Evolutionary conservation across 768 basidiomycete species (phyloP).

Genomic region (Pleurotus platypus): DNA sequence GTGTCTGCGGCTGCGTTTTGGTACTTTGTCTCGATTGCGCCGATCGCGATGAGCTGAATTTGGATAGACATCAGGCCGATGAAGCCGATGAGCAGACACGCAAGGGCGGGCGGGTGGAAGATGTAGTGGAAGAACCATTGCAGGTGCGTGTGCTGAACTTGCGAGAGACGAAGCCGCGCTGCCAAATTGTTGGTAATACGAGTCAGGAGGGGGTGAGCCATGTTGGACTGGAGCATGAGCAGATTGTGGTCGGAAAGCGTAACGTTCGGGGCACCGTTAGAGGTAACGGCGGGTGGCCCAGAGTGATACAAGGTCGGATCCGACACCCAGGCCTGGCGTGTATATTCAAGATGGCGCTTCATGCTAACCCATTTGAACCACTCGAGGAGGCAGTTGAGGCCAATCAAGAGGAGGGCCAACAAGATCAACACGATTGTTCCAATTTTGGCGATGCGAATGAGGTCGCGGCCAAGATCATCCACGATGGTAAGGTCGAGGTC

Average conservation of each 20-base stretch:
- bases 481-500: constrained; percentile 80
- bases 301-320: constrained; percentile 61
- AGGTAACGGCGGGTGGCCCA: constrained; percentile 21
- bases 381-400: constrained; percentile 71
- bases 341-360: constrained; percentile 60
- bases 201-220: constrained; percentile 71
- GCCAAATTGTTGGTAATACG: constrained; percentile 57
- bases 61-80: constrained; percentile 85
- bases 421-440: constrained; percentile 72
- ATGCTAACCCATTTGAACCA: constrained; percentile 87
- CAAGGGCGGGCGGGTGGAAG: constrained; percentile 86
- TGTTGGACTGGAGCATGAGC: constrained; percentile 66
- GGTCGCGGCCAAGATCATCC: constrained; percentile 77
- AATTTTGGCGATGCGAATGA: constrained; percentile 79
- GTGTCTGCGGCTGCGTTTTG: constrained; percentile 57
- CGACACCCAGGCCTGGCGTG: constrained; percentile 72
- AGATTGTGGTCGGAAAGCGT: constrained; percentile 74
- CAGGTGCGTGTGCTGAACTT: constrained; percentile 62
- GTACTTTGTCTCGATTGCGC: constrained; percentile 69
- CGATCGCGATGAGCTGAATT: constrained; percentile 78
- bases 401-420: constrained; percentile 69
- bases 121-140: constrained; percentile 92
- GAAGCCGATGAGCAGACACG: constrained; percentile 90
- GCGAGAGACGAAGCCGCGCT: constrained; percentile 47
- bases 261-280: constrained; percentile 40